Base-by-base conservation (phyloP, 106 monocot genomes). In the Acanthochlamys bracteata region DNA sequence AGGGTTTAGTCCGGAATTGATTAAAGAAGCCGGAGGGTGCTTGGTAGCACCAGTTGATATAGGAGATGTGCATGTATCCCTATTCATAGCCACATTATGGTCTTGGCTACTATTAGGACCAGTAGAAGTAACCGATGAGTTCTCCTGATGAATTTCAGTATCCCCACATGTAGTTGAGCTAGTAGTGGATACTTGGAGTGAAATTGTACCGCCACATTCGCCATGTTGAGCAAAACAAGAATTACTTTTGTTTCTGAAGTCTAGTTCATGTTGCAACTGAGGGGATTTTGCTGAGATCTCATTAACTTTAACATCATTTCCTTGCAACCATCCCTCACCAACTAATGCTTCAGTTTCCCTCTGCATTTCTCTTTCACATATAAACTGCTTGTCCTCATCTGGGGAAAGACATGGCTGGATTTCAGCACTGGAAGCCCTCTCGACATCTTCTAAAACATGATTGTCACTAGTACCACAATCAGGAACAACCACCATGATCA, bases 81-180 rank as follows among this genome's bases (percentile, higher is more conserved):
- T 66, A 25, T 73, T 71, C 41, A n/a, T 15, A 25, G 60, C 55
- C 59, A 72, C 52, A 14, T 33, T 47, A 27, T 53, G 27, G 41
- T 69, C 70, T 65, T 70, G 51, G 56, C 54, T 49, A 26, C 56
- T 33, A 57, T 41, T 17, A 27, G 17, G 17, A 40, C 54, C 57
- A 51, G 24, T 61, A 11, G 75, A 78, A 20, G 82, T 78, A 24
- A 75, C 64, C 45, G 85, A 80, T 55, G 82, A 76, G 68, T 85
- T 79, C 21, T 78, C 80, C 57, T 71, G 66, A 56, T 58, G 80
- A 47, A 66, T 49, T 25, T 83, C 89, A 47, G 55, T 39, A 7
- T 78, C 78, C 15, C 54, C 74, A 67, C 77, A 67, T 65, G 64
- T 75, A n/a, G 67, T 73, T 59, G 79, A 72, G 54, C 69, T 79